A percentile compares a stretch with the other conserved stretches of the same genome.
These are phyloP conservation scores for Grosmannia clavigera DNA, from an alignment of 2,329 filamentous ascomycete species.

Conservation along the genomic window DNA sequence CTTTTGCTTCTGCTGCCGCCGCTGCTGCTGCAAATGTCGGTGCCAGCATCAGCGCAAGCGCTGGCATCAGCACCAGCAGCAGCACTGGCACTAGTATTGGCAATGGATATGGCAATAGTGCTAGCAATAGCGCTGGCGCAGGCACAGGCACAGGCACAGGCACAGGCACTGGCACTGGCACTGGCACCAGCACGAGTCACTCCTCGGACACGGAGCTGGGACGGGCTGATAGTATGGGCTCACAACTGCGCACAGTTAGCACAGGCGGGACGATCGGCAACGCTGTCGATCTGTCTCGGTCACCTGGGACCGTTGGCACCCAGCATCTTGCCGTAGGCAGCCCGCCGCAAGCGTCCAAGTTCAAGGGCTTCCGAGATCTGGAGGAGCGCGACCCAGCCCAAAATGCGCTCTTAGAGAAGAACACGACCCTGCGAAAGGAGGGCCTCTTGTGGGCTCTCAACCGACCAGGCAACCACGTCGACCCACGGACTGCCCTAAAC, in stretches of 20 bases:
- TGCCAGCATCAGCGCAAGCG: neutral
- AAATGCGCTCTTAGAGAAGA: constrained; percentile 39
- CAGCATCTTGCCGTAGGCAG: constrained; percentile 32
- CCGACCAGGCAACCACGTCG: constrained; percentile 83
- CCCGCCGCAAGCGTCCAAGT: constrained; percentile 46
- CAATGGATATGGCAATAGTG: neutral
- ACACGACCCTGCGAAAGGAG: constrained; percentile 70
- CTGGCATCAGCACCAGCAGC: neutral
- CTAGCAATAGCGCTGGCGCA: neutral
- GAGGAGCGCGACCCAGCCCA: constrained; percentile 65
- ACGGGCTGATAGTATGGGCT: constrained; percentile 62
- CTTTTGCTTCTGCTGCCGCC: neutral
- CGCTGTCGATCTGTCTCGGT: constrained; percentile 37
- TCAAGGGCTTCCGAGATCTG: constrained; percentile 85
- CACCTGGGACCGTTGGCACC: constrained; percentile 42
- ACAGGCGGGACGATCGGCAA: constrained; percentile 18
- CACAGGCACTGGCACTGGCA: neutral
- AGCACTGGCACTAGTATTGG: neutral
- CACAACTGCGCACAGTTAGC: constrained; percentile 38
- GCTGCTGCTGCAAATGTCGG: neutral
- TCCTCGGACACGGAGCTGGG: constrained; percentile 56
- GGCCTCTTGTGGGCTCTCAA: constrained; percentile 91
- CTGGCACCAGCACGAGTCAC: neutral
- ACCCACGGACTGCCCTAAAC: constrained; percentile 77
- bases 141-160: neutral